Evolutionary conservation across 2,329 filamentous ascomycete genomes (phyloP).

Genomic region (Xylariales sp.): DNA sequence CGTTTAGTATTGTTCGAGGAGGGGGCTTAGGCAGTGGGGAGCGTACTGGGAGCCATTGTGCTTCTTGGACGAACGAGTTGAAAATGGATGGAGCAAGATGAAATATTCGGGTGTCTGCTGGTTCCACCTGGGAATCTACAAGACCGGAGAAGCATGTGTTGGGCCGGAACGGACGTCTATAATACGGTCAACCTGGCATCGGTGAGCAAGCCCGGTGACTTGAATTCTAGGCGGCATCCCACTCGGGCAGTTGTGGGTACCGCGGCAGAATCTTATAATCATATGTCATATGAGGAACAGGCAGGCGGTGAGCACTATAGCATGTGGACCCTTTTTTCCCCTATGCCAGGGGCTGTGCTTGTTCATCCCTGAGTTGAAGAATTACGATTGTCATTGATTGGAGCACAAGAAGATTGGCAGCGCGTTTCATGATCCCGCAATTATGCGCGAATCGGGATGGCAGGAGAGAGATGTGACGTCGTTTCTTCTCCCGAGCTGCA

Average conservation of each 20-base stretch:
- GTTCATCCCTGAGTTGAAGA: slow-evolving; percentile 4
- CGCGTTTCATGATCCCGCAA: background rate
- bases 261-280: slow-evolving; percentile 1
- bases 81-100: slow-evolving; percentile 9
- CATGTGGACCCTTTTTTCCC: background rate
- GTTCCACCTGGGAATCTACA: background rate
- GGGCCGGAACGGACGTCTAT: background rate
- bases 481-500: too few species aligned
- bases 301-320: slow-evolving; percentile 2
- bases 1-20: too few species aligned
- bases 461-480: slow-evolving; percentile 1
- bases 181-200: too few species aligned
- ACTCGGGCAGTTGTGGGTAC: slow-evolving; percentile 3
- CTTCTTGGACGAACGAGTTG: slow-evolving; percentile 9
- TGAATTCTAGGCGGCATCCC: too few species aligned
- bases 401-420: background rate
- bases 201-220: too few species aligned
- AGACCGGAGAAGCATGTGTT: slow-evolving; percentile 5
- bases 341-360: background rate
- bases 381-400: slow-evolving; percentile 5
- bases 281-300: background rate
- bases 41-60: slow-evolving; percentile 28
- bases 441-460: background rate
- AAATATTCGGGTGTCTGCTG: background rate
- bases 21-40: too few species aligned